Evolutionary conservation across 768 basidiomycete genomes (phyloP).

Genomic region (Hortiboletus campestris): DNA sequence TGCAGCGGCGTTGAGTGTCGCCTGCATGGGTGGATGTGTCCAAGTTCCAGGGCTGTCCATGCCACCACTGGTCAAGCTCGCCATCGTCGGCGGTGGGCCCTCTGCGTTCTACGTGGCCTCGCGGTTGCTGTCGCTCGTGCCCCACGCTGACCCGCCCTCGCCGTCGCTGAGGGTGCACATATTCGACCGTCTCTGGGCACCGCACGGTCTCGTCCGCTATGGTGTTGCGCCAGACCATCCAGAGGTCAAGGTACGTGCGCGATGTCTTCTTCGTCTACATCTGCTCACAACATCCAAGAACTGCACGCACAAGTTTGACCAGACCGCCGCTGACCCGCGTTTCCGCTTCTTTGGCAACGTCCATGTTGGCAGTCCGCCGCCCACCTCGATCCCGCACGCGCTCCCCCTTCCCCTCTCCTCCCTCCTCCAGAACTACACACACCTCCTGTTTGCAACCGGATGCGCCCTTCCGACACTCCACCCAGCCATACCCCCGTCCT

Average conservation of each 20-base stretch:
- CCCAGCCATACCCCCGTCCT: conserved; percentile 46
- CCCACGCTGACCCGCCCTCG: conserved; percentile 31
- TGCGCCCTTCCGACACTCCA: conserved; percentile 67
- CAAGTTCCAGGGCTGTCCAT: conserved; percentile 9
- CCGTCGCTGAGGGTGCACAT: conserved; percentile 67
- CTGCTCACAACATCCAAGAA: conserved; percentile 55
- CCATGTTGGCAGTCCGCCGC: conserved; percentile 43
- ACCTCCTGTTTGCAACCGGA: conserved; percentile 85
- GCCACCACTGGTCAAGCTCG: conserved; percentile 58
- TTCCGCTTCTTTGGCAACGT: conserved; percentile 93
- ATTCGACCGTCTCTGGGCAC: conserved; percentile 91
- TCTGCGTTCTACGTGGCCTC: conserved; percentile 96
- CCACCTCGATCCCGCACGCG: conserved; percentile 49
- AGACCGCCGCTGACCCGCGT: conserved; percentile 71
- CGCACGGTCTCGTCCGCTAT: conserved; percentile 92
- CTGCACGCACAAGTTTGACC: conserved; percentile 93
- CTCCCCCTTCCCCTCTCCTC: conserved; percentile 57
- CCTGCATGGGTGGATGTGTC: conserved; percentile 50
- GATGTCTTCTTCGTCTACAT: not conserved
- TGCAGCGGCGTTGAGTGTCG: conserved; percentile 58
- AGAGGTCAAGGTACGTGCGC: conserved; percentile 76
- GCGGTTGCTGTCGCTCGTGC: conserved; percentile 67
- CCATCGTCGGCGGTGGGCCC: conserved; percentile 91
- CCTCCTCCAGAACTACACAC: conserved; percentile 73
- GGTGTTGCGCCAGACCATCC: conserved; percentile 99